phyloP scores from a whole-genome alignment of 176 grass and related monocot species.

The Echinochloa phyllopogon region DNA sequence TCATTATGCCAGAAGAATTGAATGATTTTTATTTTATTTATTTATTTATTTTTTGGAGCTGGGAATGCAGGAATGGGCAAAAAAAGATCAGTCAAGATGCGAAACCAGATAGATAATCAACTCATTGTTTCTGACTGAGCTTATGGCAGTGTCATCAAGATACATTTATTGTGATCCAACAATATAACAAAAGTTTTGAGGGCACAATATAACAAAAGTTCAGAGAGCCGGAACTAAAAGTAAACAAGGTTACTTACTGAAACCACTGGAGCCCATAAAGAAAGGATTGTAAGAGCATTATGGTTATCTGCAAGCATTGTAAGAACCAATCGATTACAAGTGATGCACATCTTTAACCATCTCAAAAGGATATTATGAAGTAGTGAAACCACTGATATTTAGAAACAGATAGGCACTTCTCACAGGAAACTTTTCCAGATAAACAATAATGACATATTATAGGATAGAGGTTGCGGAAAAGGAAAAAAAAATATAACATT shows the following conservation, averaged over 20 bases:
- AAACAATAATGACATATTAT: slow-evolving; percentile 19
- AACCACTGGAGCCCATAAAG: slow-evolving; percentile 84
- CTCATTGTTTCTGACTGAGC: background rate
- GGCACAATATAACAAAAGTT: slow-evolving; percentile 3
- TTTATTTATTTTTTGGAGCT: background rate
- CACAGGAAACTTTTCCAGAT: slow-evolving; percentile 22
- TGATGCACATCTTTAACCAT: background rate
- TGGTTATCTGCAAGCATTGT: slow-evolving; percentile 77
- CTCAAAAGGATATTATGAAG: slow-evolving; percentile 10
- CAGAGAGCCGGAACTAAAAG: slow-evolving; percentile 22
- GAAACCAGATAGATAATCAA: slow-evolving; percentile 24
- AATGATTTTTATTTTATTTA: too few species aligned
- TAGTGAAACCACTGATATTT: background rate
- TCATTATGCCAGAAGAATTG: background rate
- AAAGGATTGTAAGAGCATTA: slow-evolving; percentile 86
- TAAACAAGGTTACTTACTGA: slow-evolving; percentile 66
- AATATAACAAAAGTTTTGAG: slow-evolving; percentile 3
- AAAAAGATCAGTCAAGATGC: background rate
- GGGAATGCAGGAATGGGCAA: background rate
- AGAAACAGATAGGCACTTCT: slow-evolving; percentile 5
- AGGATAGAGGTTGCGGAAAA: background rate
- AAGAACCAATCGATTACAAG: slow-evolving; percentile 19
- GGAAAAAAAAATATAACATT: background rate
- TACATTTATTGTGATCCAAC: background rate
- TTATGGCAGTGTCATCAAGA: background rate